Evolutionary conservation across 1,284 basidiomycete genomes (phyloP).

Genomic region (Ceratobasidium sp.): DNA sequence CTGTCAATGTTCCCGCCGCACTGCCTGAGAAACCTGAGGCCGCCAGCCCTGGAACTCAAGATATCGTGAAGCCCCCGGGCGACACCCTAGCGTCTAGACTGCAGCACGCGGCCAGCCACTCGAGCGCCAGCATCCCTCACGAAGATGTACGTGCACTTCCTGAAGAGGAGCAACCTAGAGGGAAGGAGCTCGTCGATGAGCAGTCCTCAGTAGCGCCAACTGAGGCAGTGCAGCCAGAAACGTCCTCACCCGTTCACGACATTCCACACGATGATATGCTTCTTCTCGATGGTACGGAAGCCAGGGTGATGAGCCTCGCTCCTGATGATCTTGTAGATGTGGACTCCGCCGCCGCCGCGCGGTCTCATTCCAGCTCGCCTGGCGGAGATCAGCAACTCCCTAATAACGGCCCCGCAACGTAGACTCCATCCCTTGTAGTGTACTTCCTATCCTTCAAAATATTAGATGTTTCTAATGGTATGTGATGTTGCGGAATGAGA

Average conservation of each 20-base stretch:
- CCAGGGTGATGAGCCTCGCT: constrained; percentile 21
- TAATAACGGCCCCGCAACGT: background rate
- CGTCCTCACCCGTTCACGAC: background rate
- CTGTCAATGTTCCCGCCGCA: background rate
- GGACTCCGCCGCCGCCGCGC: constrained; percentile 1
- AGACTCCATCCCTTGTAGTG: constrained; percentile 10
- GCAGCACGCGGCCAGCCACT: background rate
- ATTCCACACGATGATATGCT: background rate
- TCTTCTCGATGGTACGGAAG: constrained; percentile 19
- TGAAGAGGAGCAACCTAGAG: constrained; percentile 17
- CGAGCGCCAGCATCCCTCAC: background rate
- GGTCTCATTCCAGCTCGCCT: constrained; percentile 26
- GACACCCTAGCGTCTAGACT: background rate
- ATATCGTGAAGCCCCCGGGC: background rate
- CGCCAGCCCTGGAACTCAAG: background rate
- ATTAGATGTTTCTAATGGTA: constrained; percentile 1
- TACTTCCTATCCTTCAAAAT: background rate
- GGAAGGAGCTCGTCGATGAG: background rate
- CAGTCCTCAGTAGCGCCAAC: constrained; percentile 25
- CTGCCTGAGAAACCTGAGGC: constrained; percentile 20
- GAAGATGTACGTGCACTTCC: background rate
- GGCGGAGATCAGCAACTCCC: constrained; percentile 17
- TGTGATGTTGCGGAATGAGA: too few species aligned
- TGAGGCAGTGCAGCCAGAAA: constrained; percentile 24
- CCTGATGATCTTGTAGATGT: constrained; percentile 1